Conservation (phyloP, 495 filamentous ascomycete genomes). For the Aspergillus bridgeri region DNA sequence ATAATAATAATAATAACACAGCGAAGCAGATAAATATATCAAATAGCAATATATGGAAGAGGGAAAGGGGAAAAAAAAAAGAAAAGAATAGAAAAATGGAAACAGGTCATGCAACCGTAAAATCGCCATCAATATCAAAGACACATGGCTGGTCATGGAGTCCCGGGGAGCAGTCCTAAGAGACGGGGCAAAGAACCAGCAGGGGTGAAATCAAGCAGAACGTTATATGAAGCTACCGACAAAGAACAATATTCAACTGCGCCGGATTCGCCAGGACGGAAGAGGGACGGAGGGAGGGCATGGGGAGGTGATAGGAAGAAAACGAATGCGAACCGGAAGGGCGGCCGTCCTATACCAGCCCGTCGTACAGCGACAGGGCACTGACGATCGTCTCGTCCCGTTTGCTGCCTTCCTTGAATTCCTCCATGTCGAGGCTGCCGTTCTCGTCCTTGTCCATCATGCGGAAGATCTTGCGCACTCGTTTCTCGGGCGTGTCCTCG, state of each 20-base stretch:
- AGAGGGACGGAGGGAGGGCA: constrained; percentile 8
- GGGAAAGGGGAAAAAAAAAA: too few relatives aligned
- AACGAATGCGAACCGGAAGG: not conserved
- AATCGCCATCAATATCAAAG: not conserved
- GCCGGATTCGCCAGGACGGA: constrained; percentile 26
- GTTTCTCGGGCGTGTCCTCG: constrained; percentile 98
- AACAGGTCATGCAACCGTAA: not conserved
- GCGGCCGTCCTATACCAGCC: constrained; percentile 61
- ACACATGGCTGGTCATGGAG: not conserved
- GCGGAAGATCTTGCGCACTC: constrained; percentile 94
- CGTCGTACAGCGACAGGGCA: constrained; percentile 93
- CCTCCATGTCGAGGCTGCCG: constrained; percentile 84
- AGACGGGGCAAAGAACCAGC: constrained; percentile 8
- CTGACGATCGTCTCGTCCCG: constrained; percentile 99
- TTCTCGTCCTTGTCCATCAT: constrained; percentile 99
- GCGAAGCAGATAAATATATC: too few relatives aligned
- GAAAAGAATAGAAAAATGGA: not conserved
- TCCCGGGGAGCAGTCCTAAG: not conserved
- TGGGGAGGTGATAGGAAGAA: not conserved
- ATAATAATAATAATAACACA: too few relatives aligned
- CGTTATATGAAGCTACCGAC: not conserved
- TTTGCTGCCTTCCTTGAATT: constrained; percentile 99
- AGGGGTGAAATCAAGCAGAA: not conserved
- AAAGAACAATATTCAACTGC: constrained; percentile 18
- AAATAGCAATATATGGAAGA: too few relatives aligned